Conservation (phyloP, 176 grass and related monocot genomes). For the barley (Hordeum vulgare) region DNA sequence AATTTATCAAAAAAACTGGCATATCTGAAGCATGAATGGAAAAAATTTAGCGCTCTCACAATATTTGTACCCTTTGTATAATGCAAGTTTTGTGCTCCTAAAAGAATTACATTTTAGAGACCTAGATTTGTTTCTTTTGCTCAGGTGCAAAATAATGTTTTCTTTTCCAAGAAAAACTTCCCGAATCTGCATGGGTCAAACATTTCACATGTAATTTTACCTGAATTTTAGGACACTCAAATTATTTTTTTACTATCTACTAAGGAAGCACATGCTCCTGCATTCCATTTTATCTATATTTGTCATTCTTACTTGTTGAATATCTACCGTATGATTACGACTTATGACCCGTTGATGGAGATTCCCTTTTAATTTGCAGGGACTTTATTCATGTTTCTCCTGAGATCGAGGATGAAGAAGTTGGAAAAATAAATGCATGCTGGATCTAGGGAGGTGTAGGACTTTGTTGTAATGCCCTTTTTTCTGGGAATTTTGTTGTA, state of each 20-base stretch:
- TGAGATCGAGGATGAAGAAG: too few species aligned
- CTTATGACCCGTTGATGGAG: too few species aligned
- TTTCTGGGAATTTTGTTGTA: too few species aligned
- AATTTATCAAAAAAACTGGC: neutral
- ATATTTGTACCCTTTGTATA: neutral
- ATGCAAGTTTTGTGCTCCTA: neutral
- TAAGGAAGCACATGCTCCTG: neutral
- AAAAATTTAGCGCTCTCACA: neutral
- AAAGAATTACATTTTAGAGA: neutral
- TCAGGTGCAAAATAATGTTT: neutral
- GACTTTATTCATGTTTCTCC: too few species aligned
- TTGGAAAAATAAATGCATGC: too few species aligned
- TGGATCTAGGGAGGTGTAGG: too few species aligned
- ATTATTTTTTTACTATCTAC: neutral
- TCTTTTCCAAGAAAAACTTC: neutral
- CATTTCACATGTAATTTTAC: neutral
- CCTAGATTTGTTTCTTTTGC: neutral
- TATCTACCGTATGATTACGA: too few species aligned
- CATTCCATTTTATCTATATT: too few species aligned
- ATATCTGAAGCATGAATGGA: neutral
- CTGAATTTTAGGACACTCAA: neutral
- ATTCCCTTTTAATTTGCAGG: too few species aligned
- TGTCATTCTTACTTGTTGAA: neutral
- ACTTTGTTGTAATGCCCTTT: too few species aligned
- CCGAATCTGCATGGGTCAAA: neutral